phyloP scores from a whole-genome alignment of 352 stramenopile genomes.

The Phytophthora palmivora region DNA sequence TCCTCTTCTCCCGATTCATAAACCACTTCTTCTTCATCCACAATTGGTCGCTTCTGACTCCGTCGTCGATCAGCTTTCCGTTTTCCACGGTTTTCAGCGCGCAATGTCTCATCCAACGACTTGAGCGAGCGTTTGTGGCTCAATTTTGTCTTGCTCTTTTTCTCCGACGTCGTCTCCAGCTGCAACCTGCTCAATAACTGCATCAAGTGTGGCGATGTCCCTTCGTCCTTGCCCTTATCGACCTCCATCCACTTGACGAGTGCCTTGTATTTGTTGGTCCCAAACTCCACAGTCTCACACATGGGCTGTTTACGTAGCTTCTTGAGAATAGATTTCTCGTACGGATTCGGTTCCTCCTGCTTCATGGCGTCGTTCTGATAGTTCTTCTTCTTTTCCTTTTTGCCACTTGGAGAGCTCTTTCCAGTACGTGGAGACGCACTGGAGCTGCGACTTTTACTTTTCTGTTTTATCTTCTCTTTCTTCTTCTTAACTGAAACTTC shows the following conservation, averaged over 20 bases:
- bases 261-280: slow-evolving; percentile 53
- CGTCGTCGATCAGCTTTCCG: slow-evolving; percentile 25
- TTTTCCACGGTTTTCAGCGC: slow-evolving; percentile 36
- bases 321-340: slow-evolving; percentile 37
- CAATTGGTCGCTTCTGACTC: slow-evolving; percentile 6
- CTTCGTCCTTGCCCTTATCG: slow-evolving; percentile 53
- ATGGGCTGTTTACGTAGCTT: slow-evolving; percentile 48
- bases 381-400: slow-evolving; percentile 26
- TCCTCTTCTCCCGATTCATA: slow-evolving; percentile 49
- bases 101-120: slow-evolving; percentile 56
- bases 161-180: slow-evolving; percentile 3
- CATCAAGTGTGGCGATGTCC: slow-evolving; percentile 38
- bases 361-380: not conserved
- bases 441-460: slow-evolving; percentile 23
- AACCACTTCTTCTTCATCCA: slow-evolving; percentile 40
- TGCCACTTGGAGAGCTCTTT: slow-evolving; percentile 19
- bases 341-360: slow-evolving; percentile 13
- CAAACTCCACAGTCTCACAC: slow-evolving; percentile 42
- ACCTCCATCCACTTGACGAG: slow-evolving; percentile 64
- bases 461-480: slow-evolving; percentile 19
- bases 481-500: slow-evolving; percentile 17
- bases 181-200: slow-evolving; percentile 39
- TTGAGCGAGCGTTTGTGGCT: slow-evolving; percentile 39
- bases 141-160: slow-evolving; percentile 25
- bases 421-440: slow-evolving; percentile 24